These are phyloP conservation scores for Cutaneotrichosporon sp. DNA, from an alignment of 1,284 basidiomycete genomes.

Conservation along the genomic window DNA sequence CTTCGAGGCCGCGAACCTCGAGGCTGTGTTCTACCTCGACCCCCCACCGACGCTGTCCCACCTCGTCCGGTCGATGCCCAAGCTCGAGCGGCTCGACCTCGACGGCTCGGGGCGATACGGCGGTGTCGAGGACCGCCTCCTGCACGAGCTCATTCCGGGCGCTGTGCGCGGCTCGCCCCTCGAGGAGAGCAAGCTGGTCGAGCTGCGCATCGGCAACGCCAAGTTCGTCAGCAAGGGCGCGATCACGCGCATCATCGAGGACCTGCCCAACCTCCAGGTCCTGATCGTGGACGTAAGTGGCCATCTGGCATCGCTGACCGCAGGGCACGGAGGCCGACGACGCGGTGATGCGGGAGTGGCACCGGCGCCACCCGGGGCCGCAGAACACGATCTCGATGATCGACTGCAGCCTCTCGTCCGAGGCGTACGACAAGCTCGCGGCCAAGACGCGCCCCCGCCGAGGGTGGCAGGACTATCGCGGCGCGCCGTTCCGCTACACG, in stretches of 20 bases:
- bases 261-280: slow-evolving; percentile 59
- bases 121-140: slow-evolving; percentile 66
- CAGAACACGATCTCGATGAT: slow-evolving; percentile 55
- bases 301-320: neutral
- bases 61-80: slow-evolving; percentile 52
- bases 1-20: slow-evolving; percentile 73
- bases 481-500: slow-evolving; percentile 45
- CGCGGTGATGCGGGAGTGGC: slow-evolving; percentile 62
- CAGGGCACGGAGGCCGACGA: slow-evolving; percentile 65
- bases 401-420: slow-evolving; percentile 70
- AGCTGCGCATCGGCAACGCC: slow-evolving; percentile 68
- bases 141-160: slow-evolving; percentile 45
- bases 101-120: slow-evolving; percentile 61
- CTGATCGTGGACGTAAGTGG: slow-evolving; percentile 64
- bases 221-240: slow-evolving; percentile 60
- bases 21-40: slow-evolving; percentile 21
- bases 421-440: slow-evolving; percentile 54
- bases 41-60: slow-evolving; percentile 15
- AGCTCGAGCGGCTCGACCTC: slow-evolving; percentile 71
- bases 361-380: slow-evolving; percentile 47
- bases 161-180: slow-evolving; percentile 7
- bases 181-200: slow-evolving; percentile 53
- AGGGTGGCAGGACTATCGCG: slow-evolving; percentile 67
- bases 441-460: slow-evolving; percentile 59
- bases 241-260: slow-evolving; percentile 60